Percentiles rank a stretch among this genome's conserved stretches.
These are phyloP conservation scores for Gigaspora rosea DNA, from an alignment of 192 early-diverging fungal species.

Conservation along the genomic window DNA sequence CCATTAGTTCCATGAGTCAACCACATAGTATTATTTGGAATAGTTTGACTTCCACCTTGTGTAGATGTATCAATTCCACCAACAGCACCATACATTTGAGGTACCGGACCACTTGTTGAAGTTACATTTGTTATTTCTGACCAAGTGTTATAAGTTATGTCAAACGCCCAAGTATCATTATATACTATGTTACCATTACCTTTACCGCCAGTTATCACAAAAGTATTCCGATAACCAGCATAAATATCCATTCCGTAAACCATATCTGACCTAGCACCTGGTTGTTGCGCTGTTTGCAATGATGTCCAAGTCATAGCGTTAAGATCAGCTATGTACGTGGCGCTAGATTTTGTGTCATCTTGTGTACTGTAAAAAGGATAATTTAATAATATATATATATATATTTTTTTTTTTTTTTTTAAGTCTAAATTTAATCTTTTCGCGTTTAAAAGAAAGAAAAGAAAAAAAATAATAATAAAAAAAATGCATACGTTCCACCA, in stretches of 20 bases:
- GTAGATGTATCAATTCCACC: conserved; percentile 20
- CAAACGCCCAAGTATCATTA: conserved; percentile 27
- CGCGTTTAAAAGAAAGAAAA: not conserved
- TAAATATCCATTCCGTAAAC: conserved; percentile 16
- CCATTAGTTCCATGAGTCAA: conserved; percentile 22
- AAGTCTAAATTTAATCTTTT: not conserved
- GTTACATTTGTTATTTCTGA: not conserved
- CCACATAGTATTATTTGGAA: conserved; percentile 5
- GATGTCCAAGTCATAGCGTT: not conserved
- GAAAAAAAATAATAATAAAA: not conserved
- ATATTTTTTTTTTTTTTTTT: not conserved
- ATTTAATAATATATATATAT: not conserved
- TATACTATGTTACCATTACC: not conserved
- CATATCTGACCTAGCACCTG: conserved; percentile 10
- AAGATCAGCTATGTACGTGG: conserved; percentile 16
- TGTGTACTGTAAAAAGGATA: conserved; percentile 8
- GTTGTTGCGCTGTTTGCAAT: not conserved
- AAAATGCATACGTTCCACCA: conserved; percentile 24
- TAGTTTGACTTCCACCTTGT: not conserved
- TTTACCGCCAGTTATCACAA: conserved; percentile 5
- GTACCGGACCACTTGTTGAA: not conserved
- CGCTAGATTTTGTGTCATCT: not conserved
- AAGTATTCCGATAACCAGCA: conserved; percentile 2
- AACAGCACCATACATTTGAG: conserved; percentile 11
- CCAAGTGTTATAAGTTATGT: conserved; percentile 16